Percentiles rank a stretch among this genome's conserved stretches.
Evolutionary conservation across 2,329 filamentous ascomycete genomes (phyloP).

Genomic region (Fusarium bulbicola): DNA sequence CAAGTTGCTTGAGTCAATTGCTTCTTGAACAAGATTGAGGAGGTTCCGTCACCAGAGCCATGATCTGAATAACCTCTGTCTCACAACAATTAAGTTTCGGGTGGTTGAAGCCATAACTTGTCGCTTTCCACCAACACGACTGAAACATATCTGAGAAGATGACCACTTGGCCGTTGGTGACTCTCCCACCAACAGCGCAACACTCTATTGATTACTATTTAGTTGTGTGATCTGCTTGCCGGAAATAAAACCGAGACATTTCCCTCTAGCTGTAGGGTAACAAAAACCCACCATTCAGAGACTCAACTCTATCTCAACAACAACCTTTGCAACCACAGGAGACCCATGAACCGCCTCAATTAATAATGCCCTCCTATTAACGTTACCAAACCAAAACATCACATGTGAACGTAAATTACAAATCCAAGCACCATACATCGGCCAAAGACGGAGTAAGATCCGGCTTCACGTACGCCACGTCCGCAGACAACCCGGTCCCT

Average conservation of each 20-base stretch:
- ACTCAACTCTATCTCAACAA: neutral
- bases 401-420: neutral
- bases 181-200: neutral
- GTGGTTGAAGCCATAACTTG: neutral
- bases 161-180: neutral
- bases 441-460: conserved; percentile 37
- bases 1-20: neutral
- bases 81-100: neutral
- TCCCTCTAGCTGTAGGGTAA: neutral
- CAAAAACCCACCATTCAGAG: conserved; percentile 5
- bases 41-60: rapidly evolving
- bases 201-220: neutral
- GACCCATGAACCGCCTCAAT: neutral
- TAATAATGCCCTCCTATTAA: neutral
- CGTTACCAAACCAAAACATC: neutral
- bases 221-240: neutral
- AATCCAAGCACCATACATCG: neutral
- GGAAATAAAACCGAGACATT: neutral
- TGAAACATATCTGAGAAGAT: neutral
- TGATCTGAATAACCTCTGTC: neutral
- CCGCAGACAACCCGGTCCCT: conserved; percentile 11
- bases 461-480: neutral
- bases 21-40: rapidly evolving
- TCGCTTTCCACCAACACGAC: neutral
- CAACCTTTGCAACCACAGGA: neutral